Evolutionary conservation across 2,329 filamentous ascomycete genomes (phyloP), one percentile per base, ranked within the genome.

Genomic region (Macrophomina phaseolina): DNA sequence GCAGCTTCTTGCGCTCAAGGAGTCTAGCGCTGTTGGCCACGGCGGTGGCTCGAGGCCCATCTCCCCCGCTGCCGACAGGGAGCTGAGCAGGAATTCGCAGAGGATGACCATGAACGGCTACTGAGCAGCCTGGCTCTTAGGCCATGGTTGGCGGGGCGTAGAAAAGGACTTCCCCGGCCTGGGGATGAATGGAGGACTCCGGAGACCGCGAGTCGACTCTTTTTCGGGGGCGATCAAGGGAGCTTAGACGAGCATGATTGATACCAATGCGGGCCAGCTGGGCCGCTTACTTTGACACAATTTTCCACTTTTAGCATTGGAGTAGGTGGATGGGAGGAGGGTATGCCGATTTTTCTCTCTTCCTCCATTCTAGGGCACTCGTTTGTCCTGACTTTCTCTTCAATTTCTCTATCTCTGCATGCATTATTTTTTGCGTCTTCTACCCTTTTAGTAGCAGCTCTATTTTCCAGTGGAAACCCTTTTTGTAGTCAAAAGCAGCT

Each of bases 71-170:
- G 94, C 95, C 67, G 95, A 99, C 73, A 90, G 95, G 72, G 95
- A 99, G 83, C 84, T 99, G 76, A 98, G 94, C 91, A 90, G 94
- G 81, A 93, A 91, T 87, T 97, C 94, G 74, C 94, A 98, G 86
- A 89, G 95, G 80, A 92, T 95, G 89, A 96, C 93, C 73, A 97
- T 98, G 93, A 99, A 98, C 83, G 95, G 95, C 81, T 97, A 98
- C 86, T 97, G 94, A 66, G 18, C 23, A 38, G 40, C 48, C 14
- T 14, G 18, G 18, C 18, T 45, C 12, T 5, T 23, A 46, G 53
- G 61, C 28, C 16, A 36, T 49, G 6, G n/a, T 32, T 11, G 58
- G 45, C 58, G 18, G 34, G 45, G 58, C n/a, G 9, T 16, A 14
- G 32, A 36, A 32, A 40, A 30, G 32, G n/a, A 4, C 32, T 38